These are phyloP conservation scores for Metschnikowia koreensis DNA, from an alignment of 805 yeast genomes.

Conservation along the genomic window DNA sequence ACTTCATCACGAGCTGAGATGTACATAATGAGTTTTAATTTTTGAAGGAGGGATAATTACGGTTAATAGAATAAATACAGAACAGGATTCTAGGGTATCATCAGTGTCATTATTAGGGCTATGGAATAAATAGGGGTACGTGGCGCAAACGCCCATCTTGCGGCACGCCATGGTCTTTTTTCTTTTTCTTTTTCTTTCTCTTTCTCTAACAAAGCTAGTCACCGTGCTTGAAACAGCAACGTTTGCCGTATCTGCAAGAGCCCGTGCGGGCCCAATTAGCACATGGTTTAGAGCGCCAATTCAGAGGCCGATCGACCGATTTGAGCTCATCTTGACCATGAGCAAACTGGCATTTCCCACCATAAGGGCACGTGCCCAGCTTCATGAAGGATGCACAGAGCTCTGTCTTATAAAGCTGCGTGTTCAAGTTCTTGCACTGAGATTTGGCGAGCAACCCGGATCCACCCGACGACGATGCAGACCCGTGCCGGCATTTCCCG, in stretches of 20 bases:
- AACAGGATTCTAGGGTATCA: not conserved
- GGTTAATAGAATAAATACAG: too few relatives aligned
- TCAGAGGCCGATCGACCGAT: conserved; percentile 66
- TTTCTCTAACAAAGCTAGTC: conserved; percentile 1
- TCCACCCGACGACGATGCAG: conserved; percentile 9
- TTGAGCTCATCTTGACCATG: conserved; percentile 82
- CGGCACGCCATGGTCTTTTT: not conserved
- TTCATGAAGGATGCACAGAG: conserved; percentile 76
- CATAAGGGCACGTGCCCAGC: conserved; percentile 76
- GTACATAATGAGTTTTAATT: conserved; percentile 18
- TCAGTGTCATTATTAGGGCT: conserved; percentile 5
- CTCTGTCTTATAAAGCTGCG: conserved; percentile 85
- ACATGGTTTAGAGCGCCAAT: conserved; percentile 90
- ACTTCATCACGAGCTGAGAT: conserved; percentile 42
- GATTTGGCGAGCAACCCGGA: conserved; percentile 5
- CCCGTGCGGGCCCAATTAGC: conserved; percentile 84
- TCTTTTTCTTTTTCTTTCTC: too few relatives aligned
- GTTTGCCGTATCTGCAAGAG: conserved; percentile 79
- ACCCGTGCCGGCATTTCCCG: conserved; percentile 9
- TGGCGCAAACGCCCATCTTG: not conserved
- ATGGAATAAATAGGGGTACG: conserved; percentile 3
- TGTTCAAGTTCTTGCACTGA: conserved; percentile 36
- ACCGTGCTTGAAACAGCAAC: conserved; percentile 91
- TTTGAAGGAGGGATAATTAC: too few relatives aligned
- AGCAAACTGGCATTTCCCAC: conserved; percentile 90